phyloP scores from a whole-genome alignment of 768 basidiomycete species.

The Kondoa malvinella region DNA sequence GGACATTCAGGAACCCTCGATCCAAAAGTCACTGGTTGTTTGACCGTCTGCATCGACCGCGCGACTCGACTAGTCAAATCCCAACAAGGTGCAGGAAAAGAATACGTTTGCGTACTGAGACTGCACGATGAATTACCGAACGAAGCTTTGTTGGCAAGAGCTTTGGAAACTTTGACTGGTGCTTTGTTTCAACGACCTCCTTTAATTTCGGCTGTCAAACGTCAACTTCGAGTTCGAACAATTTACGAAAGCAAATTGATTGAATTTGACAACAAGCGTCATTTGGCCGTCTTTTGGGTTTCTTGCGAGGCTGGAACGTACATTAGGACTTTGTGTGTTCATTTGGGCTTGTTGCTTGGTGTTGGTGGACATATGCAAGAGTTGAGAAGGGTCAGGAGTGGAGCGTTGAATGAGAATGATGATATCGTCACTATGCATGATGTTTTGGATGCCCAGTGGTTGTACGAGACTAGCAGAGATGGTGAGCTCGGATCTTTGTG shows the following conservation, averaged over 20 bases:
- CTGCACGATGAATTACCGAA: conserved; percentile 67
- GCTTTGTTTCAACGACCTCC: conserved; percentile 98
- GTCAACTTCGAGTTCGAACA: conserved; percentile 89
- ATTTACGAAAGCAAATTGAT: conserved; percentile 89
- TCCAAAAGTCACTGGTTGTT: conserved; percentile 95
- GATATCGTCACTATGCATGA: conserved; percentile 99
- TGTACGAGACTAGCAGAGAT: conserved; percentile 92
- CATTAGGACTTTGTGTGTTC: conserved; percentile 85
- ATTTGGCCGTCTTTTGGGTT: conserved; percentile 94
- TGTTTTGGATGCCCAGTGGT: conserved; percentile 95
- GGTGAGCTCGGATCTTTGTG: conserved; percentile 38
- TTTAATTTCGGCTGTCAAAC: conserved; percentile 95
- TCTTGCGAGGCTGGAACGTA: conserved; percentile 84
- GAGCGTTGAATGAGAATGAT: conserved; percentile 93
- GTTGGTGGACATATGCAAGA: conserved; percentile 99
- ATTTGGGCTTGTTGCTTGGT: conserved; percentile 79
- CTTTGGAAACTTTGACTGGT: conserved; percentile 89
- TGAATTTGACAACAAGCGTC: conserved; percentile 93
- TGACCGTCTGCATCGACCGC: conserved; percentile 98
- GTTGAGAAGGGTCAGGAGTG: conserved; percentile 77
- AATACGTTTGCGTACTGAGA: conserved; percentile 92
- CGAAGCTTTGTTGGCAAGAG: conserved; percentile 72
- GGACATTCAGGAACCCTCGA: conserved; percentile 97
- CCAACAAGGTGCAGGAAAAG: conserved; percentile 92
- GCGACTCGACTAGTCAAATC: conserved; percentile 95